Conservation (phyloP, 768 basidiomycete species). For the Chiua virens region DNA sequence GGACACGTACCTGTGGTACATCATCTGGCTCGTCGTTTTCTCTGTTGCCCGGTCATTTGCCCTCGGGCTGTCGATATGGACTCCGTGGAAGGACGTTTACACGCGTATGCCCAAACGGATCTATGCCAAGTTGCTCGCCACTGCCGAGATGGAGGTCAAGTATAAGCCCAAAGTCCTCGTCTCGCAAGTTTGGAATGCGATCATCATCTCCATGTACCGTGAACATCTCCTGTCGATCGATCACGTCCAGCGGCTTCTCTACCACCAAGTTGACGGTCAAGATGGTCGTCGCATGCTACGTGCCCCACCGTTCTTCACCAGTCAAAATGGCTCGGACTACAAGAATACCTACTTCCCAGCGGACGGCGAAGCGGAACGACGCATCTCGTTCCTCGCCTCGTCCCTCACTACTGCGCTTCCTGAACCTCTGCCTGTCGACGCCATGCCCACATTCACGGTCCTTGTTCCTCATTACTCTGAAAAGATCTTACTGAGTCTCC, state of each 20-base stretch:
- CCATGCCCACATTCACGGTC: slow-evolving; percentile 99
- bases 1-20: slow-evolving; percentile 99
- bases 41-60: slow-evolving; percentile 88
- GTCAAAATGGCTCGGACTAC: slow-evolving; percentile 70
- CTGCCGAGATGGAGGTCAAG: slow-evolving; percentile 97
- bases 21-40: slow-evolving; percentile 98
- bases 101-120: slow-evolving; percentile 96
- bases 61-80: slow-evolving; percentile 97
- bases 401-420: slow-evolving; percentile 95
- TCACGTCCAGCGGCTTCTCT: slow-evolving; percentile 94
- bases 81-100: slow-evolving; percentile 98
- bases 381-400: slow-evolving; percentile 98
- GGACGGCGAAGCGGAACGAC: slow-evolving; percentile 93
- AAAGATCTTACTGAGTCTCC: slow-evolving; percentile 93
- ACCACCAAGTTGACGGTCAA: slow-evolving; percentile 92
- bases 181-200: slow-evolving; percentile 98
- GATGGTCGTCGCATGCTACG: slow-evolving; percentile 90
- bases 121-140: slow-evolving; percentile 95
- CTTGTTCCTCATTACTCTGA: slow-evolving; percentile 99
- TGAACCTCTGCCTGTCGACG: slow-evolving; percentile 92
- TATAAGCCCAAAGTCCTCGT: slow-evolving; percentile 99
- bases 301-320: slow-evolving; percentile 97
- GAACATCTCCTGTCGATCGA: slow-evolving; percentile 98
- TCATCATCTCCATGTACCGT: slow-evolving; percentile 99
- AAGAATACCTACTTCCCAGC: slow-evolving; percentile 89